Evolutionary conservation across 2,329 filamentous ascomycete species (phyloP).

Genomic region (Dactylella cylindrospora): DNA sequence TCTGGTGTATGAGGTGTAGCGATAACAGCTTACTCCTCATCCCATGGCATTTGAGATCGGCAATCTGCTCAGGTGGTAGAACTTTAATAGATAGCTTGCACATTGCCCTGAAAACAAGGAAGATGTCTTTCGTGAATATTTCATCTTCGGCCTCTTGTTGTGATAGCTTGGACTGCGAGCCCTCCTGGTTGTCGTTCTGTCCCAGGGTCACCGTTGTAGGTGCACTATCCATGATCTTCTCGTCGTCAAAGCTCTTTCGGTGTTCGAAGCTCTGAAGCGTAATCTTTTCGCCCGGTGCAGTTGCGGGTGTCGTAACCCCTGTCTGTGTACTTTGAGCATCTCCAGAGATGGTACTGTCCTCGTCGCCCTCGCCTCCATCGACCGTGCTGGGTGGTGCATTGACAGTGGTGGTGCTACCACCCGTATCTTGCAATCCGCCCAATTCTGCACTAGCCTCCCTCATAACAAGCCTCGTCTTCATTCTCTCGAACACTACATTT

Average conservation of each 20-base stretch:
- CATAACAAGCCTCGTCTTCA: constrained; percentile 80
- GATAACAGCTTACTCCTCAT: constrained; percentile 98
- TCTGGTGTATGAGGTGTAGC: constrained; percentile 89
- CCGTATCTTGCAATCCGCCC: constrained; percentile 28
- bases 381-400: constrained; percentile 42
- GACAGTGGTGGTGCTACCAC: constrained; percentile 45
- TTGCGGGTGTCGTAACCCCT: constrained; percentile 5
- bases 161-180: constrained; percentile 57
- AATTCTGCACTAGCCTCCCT: constrained; percentile 71
- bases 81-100: constrained; percentile 96
- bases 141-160: constrained; percentile 75
- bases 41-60: constrained; percentile 87
- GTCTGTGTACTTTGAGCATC: constrained; percentile 23
- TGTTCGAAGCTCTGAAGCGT: constrained; percentile 70
- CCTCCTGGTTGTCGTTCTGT: constrained; percentile 58
- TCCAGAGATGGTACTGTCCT: constrained; percentile 30
- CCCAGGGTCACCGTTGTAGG: constrained; percentile 64
- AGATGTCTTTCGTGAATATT: constrained; percentile 94
- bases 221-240: constrained; percentile 66
- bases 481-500: constrained; percentile 93
- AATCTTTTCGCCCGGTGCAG: constrained; percentile 59
- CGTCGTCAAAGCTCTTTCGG: constrained; percentile 66
- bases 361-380: constrained; percentile 44
- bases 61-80: constrained; percentile 83
- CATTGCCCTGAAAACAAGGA: constrained; percentile 94